phyloP scores from a whole-genome alignment of 805 yeast species.

The Candida awuae region DNA sequence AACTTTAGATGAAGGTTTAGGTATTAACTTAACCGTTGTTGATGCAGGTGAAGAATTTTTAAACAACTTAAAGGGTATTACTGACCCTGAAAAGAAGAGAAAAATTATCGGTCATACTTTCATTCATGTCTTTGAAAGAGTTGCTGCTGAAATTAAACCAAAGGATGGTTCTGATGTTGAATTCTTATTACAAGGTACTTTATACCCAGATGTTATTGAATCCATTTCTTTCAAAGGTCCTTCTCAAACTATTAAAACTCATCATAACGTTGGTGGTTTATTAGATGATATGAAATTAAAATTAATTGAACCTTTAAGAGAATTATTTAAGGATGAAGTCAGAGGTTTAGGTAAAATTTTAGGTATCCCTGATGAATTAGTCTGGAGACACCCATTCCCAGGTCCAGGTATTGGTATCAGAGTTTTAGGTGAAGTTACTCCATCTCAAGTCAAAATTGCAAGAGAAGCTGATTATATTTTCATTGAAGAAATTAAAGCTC shows the following conservation, averaged over 20 bases:
- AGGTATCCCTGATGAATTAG: constrained; percentile 94
- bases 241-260: constrained; percentile 98
- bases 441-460: constrained; percentile 88
- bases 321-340: constrained; percentile 97
- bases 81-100: constrained; percentile 98
- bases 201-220: constrained; percentile 98
- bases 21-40: constrained; percentile 88
- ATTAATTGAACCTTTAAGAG: constrained; percentile 97
- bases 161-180: constrained; percentile 85
- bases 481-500: constrained; percentile 90
- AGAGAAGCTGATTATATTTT: constrained; percentile 95
- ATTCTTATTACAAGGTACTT: constrained; percentile 90
- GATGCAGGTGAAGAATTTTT: constrained; percentile 91
- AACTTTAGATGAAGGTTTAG: constrained; percentile 86
- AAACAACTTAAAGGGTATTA: constrained; percentile 79
- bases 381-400: constrained; percentile 99
- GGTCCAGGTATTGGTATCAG: constrained; percentile 99
- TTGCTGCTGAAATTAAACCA: constrained; percentile 87
- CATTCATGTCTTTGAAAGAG: constrained; percentile 93
- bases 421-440: constrained; percentile 94
- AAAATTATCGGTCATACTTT: constrained; percentile 97
- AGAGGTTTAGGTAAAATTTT: constrained; percentile 90
- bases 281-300: constrained; percentile 97
- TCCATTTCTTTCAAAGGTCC: constrained; percentile 99
- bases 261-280: constrained; percentile 98